A percentile compares a stretch with the other conserved stretches of the same genome.
Conservation (phyloP, 371 early-diverging fungal genomes). For the Mortierella sp. region DNA sequence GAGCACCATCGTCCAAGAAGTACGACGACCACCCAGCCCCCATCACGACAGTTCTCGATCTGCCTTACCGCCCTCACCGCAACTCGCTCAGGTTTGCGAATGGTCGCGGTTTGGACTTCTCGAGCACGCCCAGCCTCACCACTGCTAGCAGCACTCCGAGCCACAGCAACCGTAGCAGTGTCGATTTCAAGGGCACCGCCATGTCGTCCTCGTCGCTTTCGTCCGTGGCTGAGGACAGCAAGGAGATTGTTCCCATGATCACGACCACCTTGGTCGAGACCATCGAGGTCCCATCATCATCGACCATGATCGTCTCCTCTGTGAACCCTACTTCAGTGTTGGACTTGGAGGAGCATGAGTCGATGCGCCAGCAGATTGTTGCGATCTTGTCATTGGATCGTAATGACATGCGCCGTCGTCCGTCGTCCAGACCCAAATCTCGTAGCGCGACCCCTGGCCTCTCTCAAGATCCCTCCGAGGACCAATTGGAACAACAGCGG, state of each 20-base stretch:
- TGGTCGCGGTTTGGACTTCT: constrained; percentile 26
- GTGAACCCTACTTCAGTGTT: neutral
- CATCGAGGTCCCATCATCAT: neutral
- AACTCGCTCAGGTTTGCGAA: constrained; percentile 34
- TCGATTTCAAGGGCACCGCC: neutral
- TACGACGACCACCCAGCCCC: neutral
- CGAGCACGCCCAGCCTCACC: neutral
- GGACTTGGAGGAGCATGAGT: constrained; percentile 18
- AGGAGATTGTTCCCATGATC: neutral
- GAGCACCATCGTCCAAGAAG: constrained; percentile 4
- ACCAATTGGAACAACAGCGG: too few species aligned
- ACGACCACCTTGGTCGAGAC: neutral
- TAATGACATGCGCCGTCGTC: constrained; percentile 13
- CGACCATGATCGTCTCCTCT: neutral
- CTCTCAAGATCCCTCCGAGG: neutral
- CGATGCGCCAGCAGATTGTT: constrained; percentile 25
- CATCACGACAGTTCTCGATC: neutral
- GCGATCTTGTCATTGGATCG: constrained; percentile 27
- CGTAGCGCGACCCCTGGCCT: constrained; percentile 7
- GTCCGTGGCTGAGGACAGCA: neutral
- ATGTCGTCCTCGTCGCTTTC: neutral
- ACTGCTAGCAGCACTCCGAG: neutral
- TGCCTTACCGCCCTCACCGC: neutral
- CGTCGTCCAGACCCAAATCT: neutral
- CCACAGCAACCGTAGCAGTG: neutral